Evolutionary conservation across 2,329 filamentous ascomycete genomes (phyloP), one percentile per base, ranked within the genome.

Genomic region (Alternaria atra): DNA sequence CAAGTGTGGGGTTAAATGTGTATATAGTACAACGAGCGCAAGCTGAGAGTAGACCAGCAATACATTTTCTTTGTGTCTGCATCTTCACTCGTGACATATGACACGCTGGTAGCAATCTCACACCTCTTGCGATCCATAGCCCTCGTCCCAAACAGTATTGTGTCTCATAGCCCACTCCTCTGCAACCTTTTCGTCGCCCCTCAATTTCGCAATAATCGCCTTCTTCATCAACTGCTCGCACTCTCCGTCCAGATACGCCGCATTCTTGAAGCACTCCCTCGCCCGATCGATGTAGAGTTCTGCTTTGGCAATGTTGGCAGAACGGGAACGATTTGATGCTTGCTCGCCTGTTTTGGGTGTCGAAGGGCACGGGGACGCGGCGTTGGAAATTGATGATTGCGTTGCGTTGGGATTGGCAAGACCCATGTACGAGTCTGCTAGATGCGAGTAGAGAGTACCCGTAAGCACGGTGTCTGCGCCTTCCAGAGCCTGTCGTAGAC

Each of bases 201-300:
- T 84, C 47, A 90, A 81, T 76, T 89, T 88, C 83, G 92, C 91
- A 52, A 96, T 85, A 52, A 89, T 89, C 4, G 91, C 90, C 79
- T 92, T 94, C 83, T 95, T 95, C 20, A 90, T 90, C 80, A 94
- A 86, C 83, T 91, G 89, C 77, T 93, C 90, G 72, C 91, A 90
- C 79, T 92, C 90, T 55, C 88, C 88, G n/a, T 82, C 80, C 13
- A 89, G 80, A 73, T 91, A 91, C 73, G 91, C 88, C 13, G 92
- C 82, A 47, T 83, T 84, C 42, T 88, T 86, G 74, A 87, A 96
- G 63, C 79, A 75, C 50, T 77, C 71, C 37, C 72, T 60, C 10
- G 77, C 74, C n/a, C 72, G 64, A 39, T 80, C 77, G 44, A 79
- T 74, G 63, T 75, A 77, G 35, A 75, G 34, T 50, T 77, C 75